Conservation (phyloP, 140 eudicot species). For the Bidens hawaiensis region DNA sequence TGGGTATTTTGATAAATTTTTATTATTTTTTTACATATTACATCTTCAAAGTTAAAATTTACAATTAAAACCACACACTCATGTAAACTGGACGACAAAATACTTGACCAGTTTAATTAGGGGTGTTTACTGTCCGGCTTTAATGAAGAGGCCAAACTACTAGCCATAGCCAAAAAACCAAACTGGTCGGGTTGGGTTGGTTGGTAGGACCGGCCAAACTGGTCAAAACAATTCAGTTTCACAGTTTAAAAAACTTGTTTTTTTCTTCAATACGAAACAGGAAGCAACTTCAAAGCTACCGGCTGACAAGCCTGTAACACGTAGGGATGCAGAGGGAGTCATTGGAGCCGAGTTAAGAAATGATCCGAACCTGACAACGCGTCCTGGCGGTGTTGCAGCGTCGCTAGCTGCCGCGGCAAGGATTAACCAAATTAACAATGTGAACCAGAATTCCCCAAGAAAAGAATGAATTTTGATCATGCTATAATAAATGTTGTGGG, state of each 20-base stretch:
- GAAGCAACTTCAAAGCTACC: constrained; percentile 84
- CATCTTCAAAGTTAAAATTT: not conserved
- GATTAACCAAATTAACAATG: constrained; percentile 47
- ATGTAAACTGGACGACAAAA: too few relatives aligned
- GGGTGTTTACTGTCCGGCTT: too few relatives aligned
- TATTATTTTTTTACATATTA: not conserved
- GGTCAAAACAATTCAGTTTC: too few relatives aligned
- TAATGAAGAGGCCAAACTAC: too few relatives aligned
- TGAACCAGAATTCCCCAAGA: constrained; percentile 18
- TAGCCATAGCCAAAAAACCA: too few relatives aligned
- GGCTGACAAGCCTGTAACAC: constrained; percentile 71
- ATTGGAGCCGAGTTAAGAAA: constrained; percentile 83
- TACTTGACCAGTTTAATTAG: too few relatives aligned
- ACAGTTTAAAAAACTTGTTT: too few relatives aligned
- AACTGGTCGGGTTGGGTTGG: too few relatives aligned
- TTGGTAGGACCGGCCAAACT: too few relatives aligned
- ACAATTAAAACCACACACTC: not conserved
- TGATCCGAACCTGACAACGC: constrained; percentile 75
- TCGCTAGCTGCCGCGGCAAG: constrained; percentile 87
- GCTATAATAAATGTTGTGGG: constrained; percentile 12
- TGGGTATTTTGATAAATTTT: too few relatives aligned
- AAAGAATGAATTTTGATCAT: constrained; percentile 18
- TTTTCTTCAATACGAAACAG: constrained; percentile 23
- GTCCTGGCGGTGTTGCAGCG: constrained; percentile 90
- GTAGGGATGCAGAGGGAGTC: constrained; percentile 85